These are phyloP conservation scores for Arachis monticola DNA, from an alignment of 331 rosid species.

Conservation along the genomic window DNA sequence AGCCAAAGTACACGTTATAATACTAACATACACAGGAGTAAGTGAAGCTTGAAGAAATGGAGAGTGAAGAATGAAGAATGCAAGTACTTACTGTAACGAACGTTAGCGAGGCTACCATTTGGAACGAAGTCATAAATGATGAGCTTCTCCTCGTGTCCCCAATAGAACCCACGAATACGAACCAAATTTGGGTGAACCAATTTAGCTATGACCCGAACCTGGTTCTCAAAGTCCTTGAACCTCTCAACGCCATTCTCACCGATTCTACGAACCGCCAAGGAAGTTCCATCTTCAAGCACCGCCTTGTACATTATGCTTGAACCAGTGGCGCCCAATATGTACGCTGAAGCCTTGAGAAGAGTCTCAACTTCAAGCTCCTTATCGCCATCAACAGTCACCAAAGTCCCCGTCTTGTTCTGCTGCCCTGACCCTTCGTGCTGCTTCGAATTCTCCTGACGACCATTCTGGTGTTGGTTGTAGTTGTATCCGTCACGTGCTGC, in stretches of 20 bases:
- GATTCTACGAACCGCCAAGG: conserved; percentile 85
- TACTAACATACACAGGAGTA: conserved; percentile 39
- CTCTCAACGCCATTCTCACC: conserved; percentile 81
- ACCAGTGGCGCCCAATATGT: conserved; percentile 89
- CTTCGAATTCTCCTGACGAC: conserved; percentile 39
- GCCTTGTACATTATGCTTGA: conserved; percentile 98
- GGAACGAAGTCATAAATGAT: conserved; percentile 94
- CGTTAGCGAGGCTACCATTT: conserved; percentile 91
- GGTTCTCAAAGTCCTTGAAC: conserved; percentile 89
- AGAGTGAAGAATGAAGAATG: neutral
- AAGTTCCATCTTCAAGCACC: conserved; percentile 80
- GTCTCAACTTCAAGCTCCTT: conserved; percentile 82
- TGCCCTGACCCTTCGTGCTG: conserved; percentile 37
- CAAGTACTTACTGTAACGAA: conserved; percentile 81
- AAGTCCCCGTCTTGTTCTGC: conserved; percentile 60
- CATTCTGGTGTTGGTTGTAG: neutral
- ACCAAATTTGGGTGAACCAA: conserved; percentile 86
- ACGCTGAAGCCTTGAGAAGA: conserved; percentile 84
- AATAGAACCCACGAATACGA: conserved; percentile 88
- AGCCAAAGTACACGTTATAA: neutral
- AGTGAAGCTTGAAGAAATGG: neutral
- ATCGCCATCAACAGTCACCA: conserved; percentile 83
- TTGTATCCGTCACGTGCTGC: conserved; percentile 21
- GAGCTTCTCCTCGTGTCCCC: conserved; percentile 92
- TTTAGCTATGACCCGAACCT: conserved; percentile 72